Percentiles rank a stretch among this genome's conserved stretches.
phyloP scores from a whole-genome alignment of 73 alveolate species.

The Breviolum minutum region DNA sequence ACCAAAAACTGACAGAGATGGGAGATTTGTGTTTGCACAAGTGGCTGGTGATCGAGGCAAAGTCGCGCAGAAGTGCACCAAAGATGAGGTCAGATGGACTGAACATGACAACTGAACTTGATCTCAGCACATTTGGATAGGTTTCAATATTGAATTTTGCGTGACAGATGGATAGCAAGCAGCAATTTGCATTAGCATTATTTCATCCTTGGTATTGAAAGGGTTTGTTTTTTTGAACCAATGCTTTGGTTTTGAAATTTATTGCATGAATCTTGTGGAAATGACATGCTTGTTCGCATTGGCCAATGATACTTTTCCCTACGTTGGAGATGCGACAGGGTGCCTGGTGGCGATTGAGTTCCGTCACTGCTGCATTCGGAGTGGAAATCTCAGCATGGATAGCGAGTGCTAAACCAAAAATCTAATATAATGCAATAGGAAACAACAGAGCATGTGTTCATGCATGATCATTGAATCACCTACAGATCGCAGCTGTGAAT shows the following conservation, averaged over 20 bases:
- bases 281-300: neutral
- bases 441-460: neutral
- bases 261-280: neutral
- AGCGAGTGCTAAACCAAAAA: neutral
- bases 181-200: neutral
- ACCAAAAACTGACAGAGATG: neutral
- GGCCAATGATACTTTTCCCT: neutral
- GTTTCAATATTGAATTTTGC: neutral
- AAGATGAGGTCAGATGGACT: slow-evolving; percentile 9
- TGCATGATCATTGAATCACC: neutral
- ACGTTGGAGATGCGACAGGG: neutral
- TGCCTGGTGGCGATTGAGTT: slow-evolving; percentile 62
- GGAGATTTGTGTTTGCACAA: too few species aligned
- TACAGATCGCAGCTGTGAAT: neutral
- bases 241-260: neutral
- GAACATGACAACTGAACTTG: too few species aligned
- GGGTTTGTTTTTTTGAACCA: neutral
- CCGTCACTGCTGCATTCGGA: slow-evolving; percentile 54
- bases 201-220: neutral
- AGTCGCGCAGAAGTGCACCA: slow-evolving; percentile 90
- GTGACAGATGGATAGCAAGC: neutral
- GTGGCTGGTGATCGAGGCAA: slow-evolving; percentile 7
- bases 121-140: too few species aligned
- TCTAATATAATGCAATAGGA: neutral
- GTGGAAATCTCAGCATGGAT: neutral